A percentile compares a stretch with the other conserved stretches of the same genome.
phyloP scores from a whole-genome alignment of 2,329 filamentous ascomycete species.

The Aspergillus tanneri region DNA sequence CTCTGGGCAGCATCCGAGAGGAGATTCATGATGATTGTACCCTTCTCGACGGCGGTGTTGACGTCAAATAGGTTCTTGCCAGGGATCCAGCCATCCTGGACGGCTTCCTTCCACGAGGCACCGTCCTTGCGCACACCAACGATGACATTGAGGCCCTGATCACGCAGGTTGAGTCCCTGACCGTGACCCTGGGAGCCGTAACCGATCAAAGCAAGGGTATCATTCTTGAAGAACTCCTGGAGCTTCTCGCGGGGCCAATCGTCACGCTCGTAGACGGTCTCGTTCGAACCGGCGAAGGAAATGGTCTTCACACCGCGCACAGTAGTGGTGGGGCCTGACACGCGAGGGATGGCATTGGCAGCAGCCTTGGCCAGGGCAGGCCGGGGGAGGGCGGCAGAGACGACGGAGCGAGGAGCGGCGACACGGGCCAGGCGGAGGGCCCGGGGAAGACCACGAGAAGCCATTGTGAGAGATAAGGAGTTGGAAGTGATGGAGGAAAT shows the following conservation, averaged over 20 bases:
- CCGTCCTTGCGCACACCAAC: conserved; percentile 98
- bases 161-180: conserved; percentile 98
- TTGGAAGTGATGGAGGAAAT: conserved; percentile 14
- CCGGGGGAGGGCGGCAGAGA: conserved; percentile 56
- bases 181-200: conserved; percentile 98
- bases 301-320: conserved; percentile 92
- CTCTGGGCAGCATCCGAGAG: conserved; percentile 96
- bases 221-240: conserved; percentile 99
- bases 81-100: conserved; percentile 95
- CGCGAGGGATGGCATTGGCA: conserved; percentile 41
- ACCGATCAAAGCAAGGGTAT: conserved; percentile 97
- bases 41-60: conserved; percentile 89
- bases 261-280: conserved; percentile 94
- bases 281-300: conserved; percentile 94
- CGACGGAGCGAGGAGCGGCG: conserved; percentile 58
- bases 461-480: conserved; percentile 40
- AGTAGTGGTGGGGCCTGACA: conserved; percentile 45
- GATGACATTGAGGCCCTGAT: conserved; percentile 99
- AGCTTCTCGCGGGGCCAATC: conserved; percentile 99
- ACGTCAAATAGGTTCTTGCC: conserved; percentile 99
- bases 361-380: conserved; percentile 47
- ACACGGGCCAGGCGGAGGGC: conserved; percentile 59
- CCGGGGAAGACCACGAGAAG: conserved; percentile 52
- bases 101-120: conserved; percentile 95
- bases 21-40: conserved; percentile 98